Evolutionary conservation across 163 green algal genomes (phyloP), one percentile per base, ranked within the genome.

Genomic region (Smithsoniella earleae): DNA sequence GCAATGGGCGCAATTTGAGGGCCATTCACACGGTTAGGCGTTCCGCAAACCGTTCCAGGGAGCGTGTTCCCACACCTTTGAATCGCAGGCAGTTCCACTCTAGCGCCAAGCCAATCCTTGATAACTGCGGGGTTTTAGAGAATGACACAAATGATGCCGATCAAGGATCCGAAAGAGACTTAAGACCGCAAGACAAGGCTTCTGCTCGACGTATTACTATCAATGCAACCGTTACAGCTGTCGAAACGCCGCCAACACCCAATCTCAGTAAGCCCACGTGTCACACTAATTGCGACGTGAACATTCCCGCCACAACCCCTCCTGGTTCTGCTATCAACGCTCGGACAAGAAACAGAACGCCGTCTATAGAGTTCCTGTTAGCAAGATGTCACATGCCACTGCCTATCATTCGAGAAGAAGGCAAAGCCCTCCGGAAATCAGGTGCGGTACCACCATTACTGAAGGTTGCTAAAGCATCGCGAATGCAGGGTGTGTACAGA

Each of bases 321-420:
- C 40, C 40, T 49, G 40, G 40, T 22, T 49, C 40, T 22, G 40
- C 40, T 22, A 49, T 49, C 6, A 38, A 37, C 22, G 58, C 58
- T 69, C 58, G 58, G 3, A 69, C 58, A 16, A 30, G 58, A 45
- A 34, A 30, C 25, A 30, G 58, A n/a, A 34, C 58, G 20, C 58
- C 58, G 18, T 30, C 58, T 43, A 8, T 69, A 16, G 25, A 34
- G 0, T 69, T 69, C 25, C 40, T 69, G 58, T 33, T 69, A 45
- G 58, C 58, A n/a, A 30, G 58, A 25, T 13, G 18, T n/a, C 22
- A 4, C 58, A 69, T 69, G 58, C 58, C 31, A n/a, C n/a, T 69
- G 58, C 58, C 58, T 6, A 69, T 69, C 58, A 69, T 43, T 16
- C 31, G 43, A 69, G 58, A 69, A 13, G 58, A 69, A 8, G 58